phyloP scores from a whole-genome alignment of 2,329 filamentous ascomycete species.

The Cytospora piceae region DNA sequence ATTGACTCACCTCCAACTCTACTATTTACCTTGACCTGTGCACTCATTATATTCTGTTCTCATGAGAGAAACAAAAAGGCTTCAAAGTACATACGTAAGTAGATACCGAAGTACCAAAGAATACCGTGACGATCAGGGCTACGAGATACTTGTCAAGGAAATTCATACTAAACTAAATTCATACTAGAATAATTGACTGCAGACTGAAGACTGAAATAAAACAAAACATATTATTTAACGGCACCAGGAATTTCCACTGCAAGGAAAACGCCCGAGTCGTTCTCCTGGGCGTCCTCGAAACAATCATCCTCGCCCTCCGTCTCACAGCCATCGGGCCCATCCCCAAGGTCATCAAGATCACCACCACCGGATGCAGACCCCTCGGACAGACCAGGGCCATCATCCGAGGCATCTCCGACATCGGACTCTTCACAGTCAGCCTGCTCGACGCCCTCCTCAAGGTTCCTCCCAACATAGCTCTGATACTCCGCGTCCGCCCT shows the following conservation, averaged over 20 bases:
- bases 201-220: background rate
- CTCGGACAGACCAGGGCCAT: background rate
- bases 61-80: background rate
- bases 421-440: background rate
- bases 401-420: background rate
- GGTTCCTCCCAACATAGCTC: slow-evolving; percentile 36
- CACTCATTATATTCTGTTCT: background rate
- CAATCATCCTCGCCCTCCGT: background rate
- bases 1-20: background rate
- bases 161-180: no score
- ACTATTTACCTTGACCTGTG: background rate
- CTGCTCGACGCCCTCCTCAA: slow-evolving; percentile 34
- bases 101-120: background rate
- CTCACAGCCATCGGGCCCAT: background rate
- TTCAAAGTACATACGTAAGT: background rate
- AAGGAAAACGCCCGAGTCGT: background rate
- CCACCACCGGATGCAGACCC: background rate
- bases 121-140: background rate
- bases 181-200: no score
- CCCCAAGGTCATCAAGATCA: background rate
- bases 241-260: background rate
- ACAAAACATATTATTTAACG: background rate
- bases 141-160: background rate
- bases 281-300: background rate
- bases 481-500: slow-evolving; percentile 38